A percentile compares a stretch with the other conserved stretches of the same genome.
Evolutionary conservation across 2,329 filamentous ascomycete genomes (phyloP).

Genomic region (Fusarium hostae): DNA sequence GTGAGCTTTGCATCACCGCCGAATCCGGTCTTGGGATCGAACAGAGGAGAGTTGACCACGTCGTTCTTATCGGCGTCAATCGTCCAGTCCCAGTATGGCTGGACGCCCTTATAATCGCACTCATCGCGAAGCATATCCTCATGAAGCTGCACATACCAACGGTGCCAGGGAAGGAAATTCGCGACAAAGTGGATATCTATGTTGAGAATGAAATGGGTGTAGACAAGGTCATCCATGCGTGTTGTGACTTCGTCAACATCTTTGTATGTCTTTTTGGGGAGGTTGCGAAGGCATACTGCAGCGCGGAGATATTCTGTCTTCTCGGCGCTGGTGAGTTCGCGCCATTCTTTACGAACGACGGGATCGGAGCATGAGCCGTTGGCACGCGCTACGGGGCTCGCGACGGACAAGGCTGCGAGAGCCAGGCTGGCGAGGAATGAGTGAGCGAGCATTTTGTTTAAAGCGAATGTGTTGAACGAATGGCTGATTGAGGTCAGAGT

Average conservation of each 20-base stretch:
- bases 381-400: background rate
- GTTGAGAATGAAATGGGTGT: conserved; percentile 15
- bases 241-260: background rate
- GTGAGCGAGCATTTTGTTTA: background rate
- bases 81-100: conserved; percentile 25
- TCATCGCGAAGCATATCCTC: conserved; percentile 17
- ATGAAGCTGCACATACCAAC: conserved; percentile 17
- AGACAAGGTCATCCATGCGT: conserved; percentile 10
- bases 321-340: conserved; percentile 11
- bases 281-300: conserved; percentile 16
- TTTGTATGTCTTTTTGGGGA: background rate
- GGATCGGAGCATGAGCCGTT: background rate
- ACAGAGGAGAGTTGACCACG: conserved; percentile 2
- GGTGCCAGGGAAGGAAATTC: conserved; percentile 18
- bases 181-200: conserved; percentile 16
- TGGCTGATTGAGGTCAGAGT: background rate
- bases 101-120: conserved; percentile 11
- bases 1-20: conserved; percentile 3
- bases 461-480: conserved; percentile 7
- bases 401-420: background rate
- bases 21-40: conserved; percentile 14
- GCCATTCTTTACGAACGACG: conserved; percentile 22
- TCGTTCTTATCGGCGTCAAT: conserved; percentile 16
- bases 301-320: conserved; percentile 17
- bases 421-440: conserved; percentile 2